A percentile compares a stretch with the other conserved stretches of the same genome.
phyloP scores from a whole-genome alignment of 1,139 yeast genomes.

The Geotrichum aggregatum region DNA sequence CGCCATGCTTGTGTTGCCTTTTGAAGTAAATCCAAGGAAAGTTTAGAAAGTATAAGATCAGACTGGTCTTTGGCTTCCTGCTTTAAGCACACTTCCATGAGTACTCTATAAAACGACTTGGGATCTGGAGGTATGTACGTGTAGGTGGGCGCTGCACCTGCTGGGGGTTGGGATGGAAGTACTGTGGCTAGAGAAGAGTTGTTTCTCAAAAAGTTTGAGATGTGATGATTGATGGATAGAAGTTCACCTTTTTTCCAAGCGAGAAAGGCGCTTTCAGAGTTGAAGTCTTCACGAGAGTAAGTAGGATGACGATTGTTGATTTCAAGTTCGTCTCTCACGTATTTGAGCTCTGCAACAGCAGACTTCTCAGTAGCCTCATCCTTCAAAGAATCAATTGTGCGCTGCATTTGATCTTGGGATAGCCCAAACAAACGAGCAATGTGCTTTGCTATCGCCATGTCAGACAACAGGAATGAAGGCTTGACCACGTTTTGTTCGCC shows the following conservation, averaged over 20 bases:
- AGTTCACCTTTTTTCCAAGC: constrained; percentile 53
- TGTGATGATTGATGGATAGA: constrained; percentile 40
- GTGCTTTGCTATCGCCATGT: constrained; percentile 32
- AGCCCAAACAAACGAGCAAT: constrained; percentile 28
- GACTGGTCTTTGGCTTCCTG: constrained; percentile 34
- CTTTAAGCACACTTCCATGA: constrained; percentile 35
- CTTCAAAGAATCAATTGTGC: constrained; percentile 34
- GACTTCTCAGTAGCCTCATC: constrained; percentile 45
- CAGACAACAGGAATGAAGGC: constrained; percentile 32
- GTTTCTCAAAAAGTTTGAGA: constrained; percentile 24
- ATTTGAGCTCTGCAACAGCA: constrained; percentile 47
- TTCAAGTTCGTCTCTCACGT: constrained; percentile 41
- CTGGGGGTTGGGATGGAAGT: constrained; percentile 8
- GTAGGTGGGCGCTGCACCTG: constrained; percentile 19
- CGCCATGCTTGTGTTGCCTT: constrained; percentile 60
- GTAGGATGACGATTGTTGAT: constrained; percentile 44
- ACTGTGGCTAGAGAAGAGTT: constrained; percentile 15
- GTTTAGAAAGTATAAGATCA: constrained; percentile 38
- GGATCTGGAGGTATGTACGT: constrained; percentile 35
- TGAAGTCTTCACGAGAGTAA: constrained; percentile 44
- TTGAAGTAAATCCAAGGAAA: constrained; percentile 43
- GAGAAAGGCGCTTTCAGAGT: constrained; percentile 42
- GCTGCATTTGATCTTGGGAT: constrained; percentile 30
- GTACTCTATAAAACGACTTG: constrained; percentile 43
- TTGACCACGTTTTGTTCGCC: constrained; percentile 1